Evolutionary conservation across 2,329 filamentous ascomycete species (phyloP).

Genomic region (Waltergamsia citrina): DNA sequence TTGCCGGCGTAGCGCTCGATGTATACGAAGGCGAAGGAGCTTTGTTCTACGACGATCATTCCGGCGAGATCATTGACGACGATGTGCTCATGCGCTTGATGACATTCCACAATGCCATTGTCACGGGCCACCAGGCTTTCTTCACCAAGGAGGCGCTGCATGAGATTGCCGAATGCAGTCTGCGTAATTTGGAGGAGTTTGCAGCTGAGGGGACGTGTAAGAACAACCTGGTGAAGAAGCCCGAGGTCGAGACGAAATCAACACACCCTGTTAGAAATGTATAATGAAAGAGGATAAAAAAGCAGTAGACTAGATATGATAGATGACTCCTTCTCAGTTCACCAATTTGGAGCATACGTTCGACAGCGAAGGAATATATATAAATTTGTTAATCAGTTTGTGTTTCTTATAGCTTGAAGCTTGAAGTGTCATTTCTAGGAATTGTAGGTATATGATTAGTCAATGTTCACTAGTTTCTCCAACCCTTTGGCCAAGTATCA

Average conservation of each 20-base stretch:
- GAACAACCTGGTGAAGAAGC: slow-evolving; percentile 21
- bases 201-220: slow-evolving; percentile 19
- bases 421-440: too few species aligned
- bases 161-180: slow-evolving; percentile 52
- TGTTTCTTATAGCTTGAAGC: background rate
- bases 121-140: slow-evolving; percentile 62
- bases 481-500: slow-evolving; percentile 4
- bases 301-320: background rate
- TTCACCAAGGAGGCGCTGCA: slow-evolving; percentile 56
- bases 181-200: slow-evolving; percentile 45
- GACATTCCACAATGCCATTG: slow-evolving; percentile 58
- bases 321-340: too few species aligned
- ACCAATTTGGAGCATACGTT: too few species aligned
- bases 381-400: background rate
- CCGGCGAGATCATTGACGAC: slow-evolving; percentile 55
- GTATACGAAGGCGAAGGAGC: slow-evolving; percentile 58
- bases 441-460: too few species aligned
- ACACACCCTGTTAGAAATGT: slow-evolving; percentile 21
- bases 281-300: slow-evolving; percentile 8
- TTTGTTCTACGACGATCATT: slow-evolving; percentile 58
- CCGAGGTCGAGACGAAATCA: slow-evolving; percentile 13
- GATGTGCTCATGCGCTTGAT: slow-evolving; percentile 56
- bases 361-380: too few species aligned
- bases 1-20: slow-evolving; percentile 56
- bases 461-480: too few species aligned